These are phyloP conservation scores for Fusarium sambucinum DNA, from an alignment of 2,329 filamentous ascomycete genomes.

Conservation along the genomic window DNA sequence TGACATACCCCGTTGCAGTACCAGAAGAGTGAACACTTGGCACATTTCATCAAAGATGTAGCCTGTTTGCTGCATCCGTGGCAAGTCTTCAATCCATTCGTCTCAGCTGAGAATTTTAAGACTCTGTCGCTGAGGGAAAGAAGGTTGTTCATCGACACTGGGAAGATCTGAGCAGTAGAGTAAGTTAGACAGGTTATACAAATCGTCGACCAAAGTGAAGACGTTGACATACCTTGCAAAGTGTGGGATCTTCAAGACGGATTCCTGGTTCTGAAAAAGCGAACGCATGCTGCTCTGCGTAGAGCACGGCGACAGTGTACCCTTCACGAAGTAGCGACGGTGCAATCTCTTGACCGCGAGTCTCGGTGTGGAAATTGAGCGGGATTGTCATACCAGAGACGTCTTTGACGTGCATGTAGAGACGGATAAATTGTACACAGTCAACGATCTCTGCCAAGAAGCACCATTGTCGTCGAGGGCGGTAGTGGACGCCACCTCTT, in stretches of 20 bases:
- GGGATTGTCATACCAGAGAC: neutral
- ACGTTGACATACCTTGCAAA: neutral
- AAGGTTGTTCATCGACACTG: neutral
- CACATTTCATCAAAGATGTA: neutral
- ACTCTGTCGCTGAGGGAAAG: neutral
- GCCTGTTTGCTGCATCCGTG: neutral
- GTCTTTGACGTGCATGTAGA: neutral
- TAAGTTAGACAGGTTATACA: neutral
- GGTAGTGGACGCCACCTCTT: neutral
- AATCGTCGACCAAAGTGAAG: rapidly evolving
- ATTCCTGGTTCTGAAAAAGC: neutral
- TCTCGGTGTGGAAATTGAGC: neutral
- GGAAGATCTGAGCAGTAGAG: neutral
- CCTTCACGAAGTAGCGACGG: neutral
- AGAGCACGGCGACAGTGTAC: neutral
- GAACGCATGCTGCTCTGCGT: neutral
- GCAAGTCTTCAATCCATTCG: neutral
- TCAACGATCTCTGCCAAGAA: neutral
- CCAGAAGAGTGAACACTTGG: neutral
- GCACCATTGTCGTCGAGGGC: neutral
- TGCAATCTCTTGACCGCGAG: neutral
- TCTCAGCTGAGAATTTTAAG: neutral
- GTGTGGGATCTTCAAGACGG: neutral
- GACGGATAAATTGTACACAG: neutral
- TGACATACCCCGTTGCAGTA: conserved; percentile 1